Conservation (phyloP, 768 basidiomycete species). For the Podaxis rugospora region DNA sequence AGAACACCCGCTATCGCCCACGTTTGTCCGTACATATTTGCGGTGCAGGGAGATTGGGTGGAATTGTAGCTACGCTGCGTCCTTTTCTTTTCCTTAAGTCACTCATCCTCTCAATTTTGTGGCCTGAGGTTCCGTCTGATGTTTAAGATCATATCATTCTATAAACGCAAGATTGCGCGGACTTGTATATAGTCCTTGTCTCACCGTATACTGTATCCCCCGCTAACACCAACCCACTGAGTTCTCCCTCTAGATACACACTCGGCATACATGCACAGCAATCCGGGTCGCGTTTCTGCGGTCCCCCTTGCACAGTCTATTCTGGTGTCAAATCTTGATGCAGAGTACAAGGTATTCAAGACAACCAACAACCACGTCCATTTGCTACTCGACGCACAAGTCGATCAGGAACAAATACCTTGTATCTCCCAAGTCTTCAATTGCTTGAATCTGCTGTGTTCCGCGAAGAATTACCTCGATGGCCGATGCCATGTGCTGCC, state of each 20-base stretch:
- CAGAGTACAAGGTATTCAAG: background rate
- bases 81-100: background rate
- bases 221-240: background rate
- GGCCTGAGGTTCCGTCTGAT: background rate
- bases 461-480: no score
- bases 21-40: background rate
- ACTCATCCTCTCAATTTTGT: background rate
- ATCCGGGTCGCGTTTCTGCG: background rate
- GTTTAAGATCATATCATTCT: background rate
- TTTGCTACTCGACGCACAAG: background rate
- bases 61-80: background rate
- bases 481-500: no score
- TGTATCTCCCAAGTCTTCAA: background rate
- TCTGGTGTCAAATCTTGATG: background rate
- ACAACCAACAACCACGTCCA: background rate
- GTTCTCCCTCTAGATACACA: background rate
- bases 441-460: no score
- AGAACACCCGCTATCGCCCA: conserved; percentile 10
- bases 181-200: background rate
- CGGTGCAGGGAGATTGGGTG: background rate
- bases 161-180: background rate
- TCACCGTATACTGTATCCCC: background rate
- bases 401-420: background rate
- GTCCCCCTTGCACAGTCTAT: background rate
- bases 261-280: background rate